Conservation (phyloP, 2,329 filamentous ascomycete genomes). For the Escovopsis sp. region DNA sequence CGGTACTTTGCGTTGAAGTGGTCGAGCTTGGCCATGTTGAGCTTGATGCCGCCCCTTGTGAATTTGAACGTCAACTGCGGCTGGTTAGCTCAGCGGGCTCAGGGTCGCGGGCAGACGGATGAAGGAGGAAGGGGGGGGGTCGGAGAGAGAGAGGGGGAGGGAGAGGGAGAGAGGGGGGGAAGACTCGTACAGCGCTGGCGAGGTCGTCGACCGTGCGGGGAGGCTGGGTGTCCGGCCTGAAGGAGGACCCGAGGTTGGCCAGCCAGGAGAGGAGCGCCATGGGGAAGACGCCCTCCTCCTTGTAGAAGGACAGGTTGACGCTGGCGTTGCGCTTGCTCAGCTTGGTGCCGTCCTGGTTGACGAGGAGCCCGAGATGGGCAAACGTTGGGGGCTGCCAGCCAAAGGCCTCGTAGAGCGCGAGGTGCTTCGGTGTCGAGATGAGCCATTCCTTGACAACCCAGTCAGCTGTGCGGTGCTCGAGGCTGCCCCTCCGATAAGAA, state of each 20-base stretch:
- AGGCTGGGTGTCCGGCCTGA: slow-evolving; percentile 12
- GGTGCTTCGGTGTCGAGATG: slow-evolving; percentile 68
- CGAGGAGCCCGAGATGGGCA: slow-evolving; percentile 65
- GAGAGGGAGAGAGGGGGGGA: not conserved
- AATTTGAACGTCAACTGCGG: slow-evolving; percentile 68
- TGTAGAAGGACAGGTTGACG: slow-evolving; percentile 37
- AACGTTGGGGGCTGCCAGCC: slow-evolving; percentile 61
- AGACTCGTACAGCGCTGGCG: slow-evolving; percentile 43
- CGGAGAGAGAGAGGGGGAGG: too few species aligned
- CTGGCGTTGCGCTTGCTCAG: slow-evolving; percentile 67
- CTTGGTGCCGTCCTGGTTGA: slow-evolving; percentile 55
- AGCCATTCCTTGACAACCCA: slow-evolving; percentile 62
- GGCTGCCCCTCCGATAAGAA: not conserved
- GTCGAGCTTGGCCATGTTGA: slow-evolving; percentile 65
- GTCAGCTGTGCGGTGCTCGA: not conserved
- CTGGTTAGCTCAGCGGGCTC: slow-evolving; percentile 12
- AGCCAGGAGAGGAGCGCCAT: slow-evolving; percentile 61
- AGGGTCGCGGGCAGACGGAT: too few species aligned
- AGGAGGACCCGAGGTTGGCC: slow-evolving; percentile 44
- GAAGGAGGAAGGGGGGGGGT: too few species aligned
- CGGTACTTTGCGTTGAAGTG: slow-evolving; percentile 61
- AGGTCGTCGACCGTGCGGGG: slow-evolving; percentile 49
- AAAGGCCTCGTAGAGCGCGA: slow-evolving; percentile 61
- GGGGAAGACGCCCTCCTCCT: slow-evolving; percentile 30
- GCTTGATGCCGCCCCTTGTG: slow-evolving; percentile 77